Evolutionary conservation across 2,329 filamentous ascomycete species (phyloP), one percentile per base, ranked within the genome.

Genomic region (Tolypocladium capitatum): DNA sequence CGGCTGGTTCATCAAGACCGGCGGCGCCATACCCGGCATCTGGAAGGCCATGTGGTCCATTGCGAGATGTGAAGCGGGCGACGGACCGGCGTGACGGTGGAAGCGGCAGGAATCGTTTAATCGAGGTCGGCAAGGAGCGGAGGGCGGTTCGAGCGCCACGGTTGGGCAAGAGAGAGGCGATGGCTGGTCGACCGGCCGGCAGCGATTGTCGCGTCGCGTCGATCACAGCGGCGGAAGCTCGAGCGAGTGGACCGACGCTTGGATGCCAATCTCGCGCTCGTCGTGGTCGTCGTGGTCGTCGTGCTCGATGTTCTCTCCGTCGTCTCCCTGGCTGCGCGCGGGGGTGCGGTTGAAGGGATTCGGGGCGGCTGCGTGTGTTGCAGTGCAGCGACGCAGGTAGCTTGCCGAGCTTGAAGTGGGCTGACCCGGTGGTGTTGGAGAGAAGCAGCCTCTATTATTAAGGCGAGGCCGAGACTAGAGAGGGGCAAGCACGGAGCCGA

Each of bases 1-100:
- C 51, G 81, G 77, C 54, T 80, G 80, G 61, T 80, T 78, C 68
- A 83, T 76, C 57, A 84, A 67, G 48, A 76, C 73, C 54, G 76
- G 76, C 55, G 71, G 68, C 48, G 61, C 63, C 68, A 77, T 75
- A 54, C 68, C 65, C 49, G 76, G 74, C 63, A 82, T 75, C 58
- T 78, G 75, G 59, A 80, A 81, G 60, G 68, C 68, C 58, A 78
- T 71, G 52, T 71, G 73, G 55, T 78, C 61, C 63, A 65, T 65
- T 49, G 48, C 53, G 47, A 43, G n/a, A 33, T 34, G 21, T 33
- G 14, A 24, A 9, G 11, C 16, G 31, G 43, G 20, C 20, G 43
- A 16, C 2, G 28, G 11, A 36, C 4, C 27, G 24, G 24, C 3
- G 24, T 24, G 43, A 16, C 20, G 35, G 21, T 2, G 28, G 11